Evolutionary conservation across 2,329 filamentous ascomycete species (phyloP).

Genomic region (Talaromyces rugulosus): DNA sequence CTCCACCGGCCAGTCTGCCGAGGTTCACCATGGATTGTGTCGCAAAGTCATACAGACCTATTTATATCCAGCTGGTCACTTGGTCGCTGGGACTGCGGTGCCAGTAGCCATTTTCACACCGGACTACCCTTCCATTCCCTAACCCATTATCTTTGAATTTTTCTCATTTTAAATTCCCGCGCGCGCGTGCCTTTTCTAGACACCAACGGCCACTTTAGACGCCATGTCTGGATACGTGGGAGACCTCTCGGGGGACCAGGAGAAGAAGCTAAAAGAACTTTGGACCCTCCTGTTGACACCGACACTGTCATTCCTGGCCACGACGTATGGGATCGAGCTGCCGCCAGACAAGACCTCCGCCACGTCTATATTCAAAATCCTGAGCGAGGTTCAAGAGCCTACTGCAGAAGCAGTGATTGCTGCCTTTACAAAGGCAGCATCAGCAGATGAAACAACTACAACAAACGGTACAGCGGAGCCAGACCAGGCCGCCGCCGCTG

Average conservation of each 20-base stretch:
- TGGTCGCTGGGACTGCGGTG: background rate
- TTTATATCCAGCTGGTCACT: background rate
- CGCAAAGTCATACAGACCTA: background rate
- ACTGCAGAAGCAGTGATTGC: background rate
- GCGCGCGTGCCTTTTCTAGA: background rate
- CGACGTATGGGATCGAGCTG: background rate
- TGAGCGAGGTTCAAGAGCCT: background rate
- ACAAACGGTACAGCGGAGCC: background rate
- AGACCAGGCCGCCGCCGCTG: background rate
- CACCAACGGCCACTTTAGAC: background rate
- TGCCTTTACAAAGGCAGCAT: background rate
- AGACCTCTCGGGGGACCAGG: background rate
- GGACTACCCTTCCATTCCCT: background rate
- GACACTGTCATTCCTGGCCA: background rate
- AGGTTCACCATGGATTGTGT: background rate
- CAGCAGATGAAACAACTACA: background rate
- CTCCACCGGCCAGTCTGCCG: background rate
- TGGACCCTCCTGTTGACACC: background rate
- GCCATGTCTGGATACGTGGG: background rate
- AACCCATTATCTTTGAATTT: background rate
- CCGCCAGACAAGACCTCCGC: background rate
- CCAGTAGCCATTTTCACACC: background rate
- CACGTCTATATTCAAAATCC: background rate
- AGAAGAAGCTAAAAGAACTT: background rate
- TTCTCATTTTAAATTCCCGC: no score